Percentiles rank a stretch among this genome's conserved stretches.
phyloP scores from a whole-genome alignment of 2,329 filamentous ascomycete species.

The Xylaria sp. region DNA sequence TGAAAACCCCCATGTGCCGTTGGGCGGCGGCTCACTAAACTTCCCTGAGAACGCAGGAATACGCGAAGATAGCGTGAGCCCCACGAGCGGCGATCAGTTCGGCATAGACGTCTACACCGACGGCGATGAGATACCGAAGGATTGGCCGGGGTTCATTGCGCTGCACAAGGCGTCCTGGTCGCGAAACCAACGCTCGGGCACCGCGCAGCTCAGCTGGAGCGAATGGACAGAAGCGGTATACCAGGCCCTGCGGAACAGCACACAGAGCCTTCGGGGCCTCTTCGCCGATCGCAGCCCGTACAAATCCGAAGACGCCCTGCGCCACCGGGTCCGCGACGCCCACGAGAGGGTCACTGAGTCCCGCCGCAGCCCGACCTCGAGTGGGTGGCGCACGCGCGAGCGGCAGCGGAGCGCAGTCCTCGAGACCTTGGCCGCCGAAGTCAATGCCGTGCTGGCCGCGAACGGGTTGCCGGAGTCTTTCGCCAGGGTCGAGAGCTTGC shows the following conservation, averaged over 20 bases:
- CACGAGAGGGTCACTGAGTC: neutral
- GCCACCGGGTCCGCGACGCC: neutral
- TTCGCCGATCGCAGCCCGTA: constrained; percentile 5
- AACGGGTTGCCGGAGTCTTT: neutral
- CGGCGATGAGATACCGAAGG: neutral
- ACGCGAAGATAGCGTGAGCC: neutral
- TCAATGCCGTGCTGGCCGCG: neutral
- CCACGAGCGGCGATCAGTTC: neutral
- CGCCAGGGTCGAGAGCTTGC: neutral
- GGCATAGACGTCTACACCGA: neutral
- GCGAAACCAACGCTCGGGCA: neutral
- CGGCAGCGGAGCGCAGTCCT: constrained; percentile 6
- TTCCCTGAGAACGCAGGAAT: constrained; percentile 20
- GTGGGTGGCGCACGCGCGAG: constrained; percentile 22
- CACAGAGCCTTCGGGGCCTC: fast-evolving
- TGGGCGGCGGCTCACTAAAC: constrained; percentile 32
- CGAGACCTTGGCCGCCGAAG: neutral
- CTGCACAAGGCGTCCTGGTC: neutral
- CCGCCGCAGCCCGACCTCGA: neutral
- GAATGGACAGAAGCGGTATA: constrained; percentile 11
- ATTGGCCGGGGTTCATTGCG: constrained; percentile 6
- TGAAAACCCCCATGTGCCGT: constrained; percentile 34
- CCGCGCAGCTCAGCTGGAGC: constrained; percentile 8
- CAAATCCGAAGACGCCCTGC: neutral
- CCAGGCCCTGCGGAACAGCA: neutral